Evolutionary conservation across 331 rosid species (phyloP).

Genomic region (Arachis monticola): DNA sequence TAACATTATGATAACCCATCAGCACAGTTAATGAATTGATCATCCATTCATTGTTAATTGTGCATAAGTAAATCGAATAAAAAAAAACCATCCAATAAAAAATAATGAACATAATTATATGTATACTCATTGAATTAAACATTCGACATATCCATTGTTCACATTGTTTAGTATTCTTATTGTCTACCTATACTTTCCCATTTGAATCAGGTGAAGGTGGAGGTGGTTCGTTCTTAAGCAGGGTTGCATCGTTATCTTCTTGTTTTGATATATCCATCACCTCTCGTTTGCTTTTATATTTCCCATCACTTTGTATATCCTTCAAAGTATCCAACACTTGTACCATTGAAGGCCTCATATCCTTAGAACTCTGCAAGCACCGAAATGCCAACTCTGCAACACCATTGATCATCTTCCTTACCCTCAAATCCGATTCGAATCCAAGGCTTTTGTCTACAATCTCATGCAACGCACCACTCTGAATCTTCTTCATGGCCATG

Average conservation of each 20-base stretch:
- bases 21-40: no score
- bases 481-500: constrained; percentile 48
- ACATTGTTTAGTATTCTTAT: no score
- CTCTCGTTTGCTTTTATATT: constrained; percentile 37
- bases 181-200: no score
- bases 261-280: constrained; percentile 47
- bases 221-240: constrained; percentile 50
- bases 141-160: no score
- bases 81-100: no score
- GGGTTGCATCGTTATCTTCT: constrained; percentile 45
- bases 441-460: constrained; percentile 44
- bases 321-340: constrained; percentile 40
- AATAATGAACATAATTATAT: no score
- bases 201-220: constrained; percentile 58
- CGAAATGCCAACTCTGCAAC: constrained; percentile 53
- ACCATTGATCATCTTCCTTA: constrained; percentile 43
- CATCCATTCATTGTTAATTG: no score
- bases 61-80: no score
- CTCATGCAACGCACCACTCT: constrained; percentile 39
- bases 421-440: constrained; percentile 43
- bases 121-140: no score
- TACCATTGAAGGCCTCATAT: constrained; percentile 46
- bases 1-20: no score
- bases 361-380: constrained; percentile 48
- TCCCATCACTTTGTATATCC: constrained; percentile 40